phyloP scores from a whole-genome alignment of 164 flowering plant species.

The Nelumbo lutea region DNA sequence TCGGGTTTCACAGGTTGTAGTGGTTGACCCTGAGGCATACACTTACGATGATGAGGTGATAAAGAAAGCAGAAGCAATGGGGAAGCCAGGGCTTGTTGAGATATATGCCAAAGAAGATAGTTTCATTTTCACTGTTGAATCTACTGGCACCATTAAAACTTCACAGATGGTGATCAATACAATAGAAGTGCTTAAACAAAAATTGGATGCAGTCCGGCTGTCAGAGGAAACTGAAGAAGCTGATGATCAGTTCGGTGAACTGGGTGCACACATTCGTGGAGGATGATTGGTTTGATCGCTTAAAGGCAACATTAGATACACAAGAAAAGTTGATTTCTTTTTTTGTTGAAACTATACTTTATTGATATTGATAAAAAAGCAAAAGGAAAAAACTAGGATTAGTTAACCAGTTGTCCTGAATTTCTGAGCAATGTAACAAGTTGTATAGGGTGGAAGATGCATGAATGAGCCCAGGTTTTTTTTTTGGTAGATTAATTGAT shows the following conservation, averaged over 20 bases:
- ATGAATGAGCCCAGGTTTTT: too few relatives aligned
- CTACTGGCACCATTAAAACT: conserved; percentile 92
- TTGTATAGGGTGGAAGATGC: too few relatives aligned
- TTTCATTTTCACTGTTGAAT: conserved; percentile 88
- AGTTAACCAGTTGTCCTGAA: too few relatives aligned
- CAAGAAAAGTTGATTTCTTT: too few relatives aligned
- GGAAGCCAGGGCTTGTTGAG: conserved; percentile 87
- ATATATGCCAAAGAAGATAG: conserved; percentile 84
- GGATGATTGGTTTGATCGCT: conserved; percentile 28
- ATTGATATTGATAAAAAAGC: too few relatives aligned
- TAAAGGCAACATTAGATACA: too few relatives aligned
- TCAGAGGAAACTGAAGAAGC: conserved; percentile 86
- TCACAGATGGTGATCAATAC: conserved; percentile 84
- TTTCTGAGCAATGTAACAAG: too few relatives aligned
- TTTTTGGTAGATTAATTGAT: too few relatives aligned
- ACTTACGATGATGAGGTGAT: conserved; percentile 93
- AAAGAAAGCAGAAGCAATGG: conserved; percentile 93
- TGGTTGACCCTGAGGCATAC: conserved; percentile 84
- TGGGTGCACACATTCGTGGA: conserved; percentile 91
- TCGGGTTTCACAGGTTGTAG: conserved; percentile 48
- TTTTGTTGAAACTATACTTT: too few relatives aligned
- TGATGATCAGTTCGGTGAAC: conserved; percentile 88
- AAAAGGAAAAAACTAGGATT: too few relatives aligned
- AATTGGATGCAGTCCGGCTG: conserved; percentile 89
- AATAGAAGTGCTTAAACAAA: conserved; percentile 79